These are phyloP conservation scores for Ganoderma lingzhi DNA, from an alignment of 1,284 basidiomycete species.

Conservation along the genomic window DNA sequence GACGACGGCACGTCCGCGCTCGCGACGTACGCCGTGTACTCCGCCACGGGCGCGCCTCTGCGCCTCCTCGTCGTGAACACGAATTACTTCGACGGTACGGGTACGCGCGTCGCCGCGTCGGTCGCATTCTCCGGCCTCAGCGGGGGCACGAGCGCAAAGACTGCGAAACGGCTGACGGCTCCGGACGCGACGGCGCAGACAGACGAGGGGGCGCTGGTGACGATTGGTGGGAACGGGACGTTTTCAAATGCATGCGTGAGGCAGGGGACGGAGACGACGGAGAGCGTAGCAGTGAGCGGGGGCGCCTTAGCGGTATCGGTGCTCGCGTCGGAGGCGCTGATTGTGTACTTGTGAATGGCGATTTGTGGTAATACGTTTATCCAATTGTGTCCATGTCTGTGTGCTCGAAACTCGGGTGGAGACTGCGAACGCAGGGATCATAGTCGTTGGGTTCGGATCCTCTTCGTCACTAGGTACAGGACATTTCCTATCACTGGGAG, in stretches of 20 bases:
- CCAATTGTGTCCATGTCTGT: neutral
- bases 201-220: constrained; percentile 47
- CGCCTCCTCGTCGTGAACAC: constrained; percentile 50
- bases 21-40: constrained; percentile 48
- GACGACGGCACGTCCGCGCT: constrained; percentile 46
- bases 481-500: no score
- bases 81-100: constrained; percentile 46
- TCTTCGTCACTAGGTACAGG: neutral
- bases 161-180: constrained; percentile 48
- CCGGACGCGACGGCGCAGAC: constrained; percentile 44
- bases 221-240: constrained; percentile 48
- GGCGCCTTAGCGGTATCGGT: constrained; percentile 43
- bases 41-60: constrained; percentile 38
- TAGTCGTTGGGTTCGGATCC: neutral
- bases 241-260: constrained; percentile 40
- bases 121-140: constrained; percentile 44
- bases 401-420: neutral
- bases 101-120: constrained; percentile 40
- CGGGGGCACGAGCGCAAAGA: constrained; percentile 33
- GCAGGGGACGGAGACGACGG: constrained; percentile 42
- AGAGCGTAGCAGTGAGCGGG: constrained; percentile 40
- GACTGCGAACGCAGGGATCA: neutral
- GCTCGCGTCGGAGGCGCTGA: constrained; percentile 49
- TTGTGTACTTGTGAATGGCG: constrained; percentile 43
- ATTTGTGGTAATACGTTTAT: neutral